Evolutionary conservation across 768 basidiomycete species (phyloP), one percentile per base, ranked within the genome.

Genomic region (Pulveroboletus frians): DNA sequence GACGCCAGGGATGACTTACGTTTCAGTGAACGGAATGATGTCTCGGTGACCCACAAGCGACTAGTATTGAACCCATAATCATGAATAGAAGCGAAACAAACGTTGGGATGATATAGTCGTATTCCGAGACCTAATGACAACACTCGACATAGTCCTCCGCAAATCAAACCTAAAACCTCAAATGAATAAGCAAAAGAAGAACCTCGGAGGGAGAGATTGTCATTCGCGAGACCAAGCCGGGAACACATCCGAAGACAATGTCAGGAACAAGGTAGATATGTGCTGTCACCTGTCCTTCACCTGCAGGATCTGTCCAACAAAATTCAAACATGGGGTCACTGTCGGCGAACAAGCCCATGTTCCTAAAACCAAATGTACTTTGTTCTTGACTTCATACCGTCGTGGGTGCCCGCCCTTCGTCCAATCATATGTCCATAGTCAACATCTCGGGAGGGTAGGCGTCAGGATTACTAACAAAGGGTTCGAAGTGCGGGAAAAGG

Each of bases 241-340:
- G 23, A 11, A 17, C 39, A 9, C 15, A 26, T 40, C 23, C 39
- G 3, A 27, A 27, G 23, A 39, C 15, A 17, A 15, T 7, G 13
- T 9, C n/a, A 18, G 30, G 7, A 31, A 31, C 11, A 29, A 17
- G 29, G 10, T 18, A 18, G 13, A 18, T 4, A 18, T 13, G 2
- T 2, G 8, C 1, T 14, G 29, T 14, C 27, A 27, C 17, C 17
- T 20, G 18, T 43, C 41, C 27, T 5, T 41, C n/a, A n/a, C 10
- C 9, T 15, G 14, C 9, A 15, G 9, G 9, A 26, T 27, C 26
- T 18, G n/a, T 42, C 29, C 27, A 31, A 20, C 15, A 43, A 31
- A 18, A 15, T 43, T 44, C 54, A 37, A 54, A 32, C 8, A 42
- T 3, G 15, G 14, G 13, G 5, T 54, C 52, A 30, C 31, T n/a